Evolutionary conservation across 2,329 filamentous ascomycete genomes (phyloP), one percentile per base, ranked within the genome.

Genomic region (Microcyclospora tardicrescens): DNA sequence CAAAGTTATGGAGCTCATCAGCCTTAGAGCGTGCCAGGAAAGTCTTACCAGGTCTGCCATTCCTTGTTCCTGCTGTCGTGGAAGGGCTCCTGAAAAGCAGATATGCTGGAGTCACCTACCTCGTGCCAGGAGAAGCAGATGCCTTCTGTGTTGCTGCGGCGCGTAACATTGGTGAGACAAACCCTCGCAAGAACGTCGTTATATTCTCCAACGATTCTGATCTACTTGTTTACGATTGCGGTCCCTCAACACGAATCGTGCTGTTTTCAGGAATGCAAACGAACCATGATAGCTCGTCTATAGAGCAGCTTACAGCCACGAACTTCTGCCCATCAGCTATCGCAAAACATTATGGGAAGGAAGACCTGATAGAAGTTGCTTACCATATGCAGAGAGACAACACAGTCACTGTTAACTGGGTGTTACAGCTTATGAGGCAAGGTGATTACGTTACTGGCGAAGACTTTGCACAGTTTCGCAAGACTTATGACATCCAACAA

Each of bases 71-170:
- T 2, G 75, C 81, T 2, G 68, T 89, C 5, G 72, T 87, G 34
- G 84, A 94, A 44, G 72, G 75, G 5, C 61, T 95, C 15, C 57
- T 59, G n/a, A 42, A 48, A 0, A 72, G 56, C 45, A 4, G 51
- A 44, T 43, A 54, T 68, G 33, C 66, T 64, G 8, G 54, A 2
- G 49, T 62, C 5, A 69, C 67, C 0, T 61, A 67, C 16, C 67
- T 91, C 10, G 79, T 93, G 0, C 77, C 84, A 0, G 86, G 83
- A 0, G 89, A 96, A 61, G 89, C 89, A 1, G 89, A 96, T 55
- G 61, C 69, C 16, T 91, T 76, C 61, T 94, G 86, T 56, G 85
- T 84, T 2, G 61, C 69, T 11, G 68, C 77, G 38, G 69, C 83
- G 6, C 67, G 66, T n/a, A 54, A 66, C 24, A 66, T 69, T 2